Percentiles rank a stretch among this genome's conserved stretches.
Conservation (phyloP, 176 grass and related monocot genomes). For the Tuctoria greenei region DNA sequence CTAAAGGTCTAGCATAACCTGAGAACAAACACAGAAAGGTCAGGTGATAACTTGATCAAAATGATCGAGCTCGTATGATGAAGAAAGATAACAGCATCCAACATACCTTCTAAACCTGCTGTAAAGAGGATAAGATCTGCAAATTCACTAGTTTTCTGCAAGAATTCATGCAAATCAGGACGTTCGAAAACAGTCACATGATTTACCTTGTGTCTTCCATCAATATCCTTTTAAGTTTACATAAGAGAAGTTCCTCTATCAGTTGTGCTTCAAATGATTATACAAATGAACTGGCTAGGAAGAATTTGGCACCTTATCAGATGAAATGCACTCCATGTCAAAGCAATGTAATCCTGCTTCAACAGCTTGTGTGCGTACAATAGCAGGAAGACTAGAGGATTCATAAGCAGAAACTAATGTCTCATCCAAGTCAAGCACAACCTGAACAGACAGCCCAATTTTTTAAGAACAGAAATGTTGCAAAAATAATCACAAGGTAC, state of each 20-base stretch:
- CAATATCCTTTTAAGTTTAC: slow-evolving; percentile 61
- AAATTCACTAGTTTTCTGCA: slow-evolving; percentile 84
- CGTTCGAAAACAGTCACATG: slow-evolving; percentile 98
- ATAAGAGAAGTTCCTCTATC: slow-evolving; percentile 23
- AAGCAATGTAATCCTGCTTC: slow-evolving; percentile 94
- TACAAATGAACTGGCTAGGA: slow-evolving; percentile 9
- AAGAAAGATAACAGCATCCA: slow-evolving; percentile 25
- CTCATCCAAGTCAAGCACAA: slow-evolving; percentile 98
- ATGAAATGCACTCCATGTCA: slow-evolving; percentile 86
- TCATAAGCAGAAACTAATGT: slow-evolving; percentile 99
- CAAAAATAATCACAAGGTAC: slow-evolving; percentile 1
- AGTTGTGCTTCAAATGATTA: slow-evolving; percentile 38
- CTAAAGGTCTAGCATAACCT: slow-evolving; percentile 98
- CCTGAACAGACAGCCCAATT: slow-evolving; percentile 49
- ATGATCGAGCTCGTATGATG: neutral
- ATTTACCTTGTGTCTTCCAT: slow-evolving; percentile 90
- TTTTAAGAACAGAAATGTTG: slow-evolving; percentile 32
- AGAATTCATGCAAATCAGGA: slow-evolving; percentile 92
- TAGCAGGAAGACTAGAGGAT: slow-evolving; percentile 79
- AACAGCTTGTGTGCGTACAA: slow-evolving; percentile 79
- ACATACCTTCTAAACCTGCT: slow-evolving; percentile 92
- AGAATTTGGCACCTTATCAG: slow-evolving; percentile 66
- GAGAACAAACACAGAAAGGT: slow-evolving; percentile 34
- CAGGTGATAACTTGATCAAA: neutral
- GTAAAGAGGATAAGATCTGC: slow-evolving; percentile 98